Base-by-base conservation (phyloP, 2,329 filamentous ascomycete species). In the Elsinoe necatrix region DNA sequence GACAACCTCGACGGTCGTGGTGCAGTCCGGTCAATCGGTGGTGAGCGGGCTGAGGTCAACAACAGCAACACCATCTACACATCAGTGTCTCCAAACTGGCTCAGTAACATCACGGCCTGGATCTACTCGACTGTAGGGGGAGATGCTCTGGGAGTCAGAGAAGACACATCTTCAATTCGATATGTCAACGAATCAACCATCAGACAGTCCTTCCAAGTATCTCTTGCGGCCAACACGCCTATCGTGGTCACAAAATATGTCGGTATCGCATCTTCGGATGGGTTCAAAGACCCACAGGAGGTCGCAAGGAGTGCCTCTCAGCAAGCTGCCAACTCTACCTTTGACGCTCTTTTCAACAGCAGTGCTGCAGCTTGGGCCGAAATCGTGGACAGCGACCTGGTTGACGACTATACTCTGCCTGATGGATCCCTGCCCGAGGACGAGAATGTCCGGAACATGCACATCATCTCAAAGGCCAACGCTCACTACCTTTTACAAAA, bases 1-100 rank as follows among this genome's bases (percentile, higher is more conserved):
- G 86, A 89, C 67, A 72, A 87, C 0, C 65, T 89, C 3, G 83
- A 89, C 61, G 86, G 86, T 0, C 77, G 80, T 60, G 80, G 81
- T 62, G 85, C 86, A n/a, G 80, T 85, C 7, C 77, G 85, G 12
- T 81, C 83, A 0, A 76, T 80, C 42, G 79, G 82, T 58, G 76
- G 77, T 1, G 73, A 74, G 1, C 85, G 82, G 23, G 79, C 77
- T 1, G 71, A 75, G 35, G 80, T 83, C 37, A 67, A 74, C 1
- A 72, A 76, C 16, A 72, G 67, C 9, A 66, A 71, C 9, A 73
- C 78, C 1, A 84, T 89, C 42, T 87, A 79, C 73, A 77, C 81
- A 1, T 79, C 83, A 1, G 84, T 89, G 1, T 77, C 77, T 23
- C 86, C 86, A 0, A 69, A 73, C 51, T 83, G 83, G 1, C 72